Evolutionary conservation across 2,329 filamentous ascomycete genomes (phyloP), one percentile per base, ranked within the genome.

Genomic region (Gliomastix tumulicola): DNA sequence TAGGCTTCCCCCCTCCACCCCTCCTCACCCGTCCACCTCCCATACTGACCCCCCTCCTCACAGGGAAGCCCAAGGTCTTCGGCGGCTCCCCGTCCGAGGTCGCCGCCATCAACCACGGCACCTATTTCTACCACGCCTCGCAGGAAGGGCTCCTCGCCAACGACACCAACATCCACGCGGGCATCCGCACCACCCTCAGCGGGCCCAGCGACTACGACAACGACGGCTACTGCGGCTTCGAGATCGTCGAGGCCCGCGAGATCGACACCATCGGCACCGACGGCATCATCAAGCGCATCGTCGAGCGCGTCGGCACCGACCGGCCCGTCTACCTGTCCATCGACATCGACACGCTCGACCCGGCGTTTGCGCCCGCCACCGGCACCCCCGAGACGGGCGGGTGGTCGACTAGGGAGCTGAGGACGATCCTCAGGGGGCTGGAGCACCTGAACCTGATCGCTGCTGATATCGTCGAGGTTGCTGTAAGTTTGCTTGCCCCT

Each of bases 381-480:
- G 89, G 88, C 2, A 95, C 88, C 0, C 88, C 88, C 0, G 88
- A 94, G 65, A 84, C 88, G 0, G 88, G 89, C 39, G 88, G 88
- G 25, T 95, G 88, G 88, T 92, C 86, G 6, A 94, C 84, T 16
- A 70, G 88, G 35, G 89, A 95, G 66, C 68, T 95, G 48, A 90
- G 94, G 44, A 70, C 84, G 11, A 87, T 95, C 40, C 60, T 95
- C 54, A 69, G 88, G 21, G 88, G 86, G 1, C 74, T 95, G 30
- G 88, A 95, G 63, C 75, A 69, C 0, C 57, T 95, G 55, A 94
- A 95, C 53, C 64, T 95, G 5, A 85, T 95, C 4, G 89, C 88
- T 2, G 89, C 88, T 1, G 89, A 95, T 60, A 76, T 95, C 34
- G 89, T 96, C 6, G 89, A 95, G 68, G 55, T 39, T 39, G 51